Evolutionary conservation across 257 asterid species (phyloP).

Genomic region (Nemophila menziesii): DNA sequence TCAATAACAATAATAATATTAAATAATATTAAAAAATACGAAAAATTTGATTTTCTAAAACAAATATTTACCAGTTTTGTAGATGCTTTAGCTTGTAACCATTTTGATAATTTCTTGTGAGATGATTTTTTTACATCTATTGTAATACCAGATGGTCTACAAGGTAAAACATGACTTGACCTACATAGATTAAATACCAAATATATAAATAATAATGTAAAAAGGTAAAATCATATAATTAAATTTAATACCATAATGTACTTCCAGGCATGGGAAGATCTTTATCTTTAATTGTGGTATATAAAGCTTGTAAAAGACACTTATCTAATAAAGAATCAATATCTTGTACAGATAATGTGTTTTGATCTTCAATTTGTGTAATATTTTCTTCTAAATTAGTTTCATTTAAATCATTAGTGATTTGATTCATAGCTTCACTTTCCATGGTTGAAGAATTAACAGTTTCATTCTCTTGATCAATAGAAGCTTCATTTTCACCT

Average conservation of each 20-base stretch:
- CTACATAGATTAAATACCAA: conserved; percentile 18
- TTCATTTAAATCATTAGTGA: conserved; percentile 34
- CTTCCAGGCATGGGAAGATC: conserved; percentile 96
- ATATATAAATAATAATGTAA: not conserved
- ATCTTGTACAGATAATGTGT: conserved; percentile 50
- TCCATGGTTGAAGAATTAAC: too few relatives aligned
- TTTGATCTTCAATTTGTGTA: conserved; percentile 34
- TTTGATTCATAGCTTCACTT: conserved; percentile 40
- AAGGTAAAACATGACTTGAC: conserved; percentile 85
- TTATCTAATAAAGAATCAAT: conserved; percentile 62
- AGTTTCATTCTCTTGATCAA: conserved; percentile 24
- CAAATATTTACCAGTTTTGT: conserved; percentile 48
- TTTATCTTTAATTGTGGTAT: conserved; percentile 61
- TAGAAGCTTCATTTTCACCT: conserved; percentile 39
- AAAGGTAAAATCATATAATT: not conserved
- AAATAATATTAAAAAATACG: not conserved
- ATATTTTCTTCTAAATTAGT: conserved; percentile 39
- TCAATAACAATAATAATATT: conserved; percentile 8
- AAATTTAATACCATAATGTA: conserved; percentile 66
- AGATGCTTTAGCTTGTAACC: conserved; percentile 78
- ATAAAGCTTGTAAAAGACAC: conserved; percentile 87
- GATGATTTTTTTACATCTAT: conserved; percentile 89
- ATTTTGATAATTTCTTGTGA: conserved; percentile 85
- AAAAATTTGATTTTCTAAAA: not conserved
- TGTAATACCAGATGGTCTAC: conserved; percentile 71